Conservation (phyloP, 2,329 filamentous ascomycete species). For the Sporothrix globosa region DNA sequence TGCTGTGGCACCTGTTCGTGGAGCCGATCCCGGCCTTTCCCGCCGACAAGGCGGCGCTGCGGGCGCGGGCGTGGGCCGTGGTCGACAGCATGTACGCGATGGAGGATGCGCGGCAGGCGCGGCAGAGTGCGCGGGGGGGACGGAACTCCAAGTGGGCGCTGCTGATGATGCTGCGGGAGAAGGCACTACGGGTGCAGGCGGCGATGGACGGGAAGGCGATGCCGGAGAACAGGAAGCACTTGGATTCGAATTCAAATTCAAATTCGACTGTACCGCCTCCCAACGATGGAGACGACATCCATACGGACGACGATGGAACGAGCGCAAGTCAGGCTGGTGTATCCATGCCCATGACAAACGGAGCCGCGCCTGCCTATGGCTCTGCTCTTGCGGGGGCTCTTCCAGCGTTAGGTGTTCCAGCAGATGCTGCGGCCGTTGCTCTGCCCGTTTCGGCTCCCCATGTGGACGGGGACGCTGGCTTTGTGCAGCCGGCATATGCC, state of each 20-base stretch:
- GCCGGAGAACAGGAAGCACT: too few relatives aligned
- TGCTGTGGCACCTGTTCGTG: constrained; percentile 51
- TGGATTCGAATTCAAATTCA: too few relatives aligned
- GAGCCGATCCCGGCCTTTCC: constrained; percentile 44
- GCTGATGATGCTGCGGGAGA: constrained; percentile 41
- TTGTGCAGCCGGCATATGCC: neutral
- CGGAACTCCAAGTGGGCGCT: constrained; percentile 42
- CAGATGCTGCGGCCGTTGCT: neutral
- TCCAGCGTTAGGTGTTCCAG: too few relatives aligned
- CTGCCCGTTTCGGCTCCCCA: neutral
- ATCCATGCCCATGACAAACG: too few relatives aligned
- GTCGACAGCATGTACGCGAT: constrained; percentile 37
- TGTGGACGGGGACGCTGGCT: neutral
- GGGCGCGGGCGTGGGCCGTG: constrained; percentile 43
- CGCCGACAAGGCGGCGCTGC: constrained; percentile 35
- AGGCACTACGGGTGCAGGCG: constrained; percentile 39
- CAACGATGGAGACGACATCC: neutral
- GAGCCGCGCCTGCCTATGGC: too few relatives aligned
- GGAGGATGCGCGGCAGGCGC: constrained; percentile 31
- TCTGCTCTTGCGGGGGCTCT: neutral
- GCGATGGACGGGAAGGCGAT: constrained; percentile 19
- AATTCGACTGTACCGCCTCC: too few relatives aligned
- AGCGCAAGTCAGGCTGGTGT: too few relatives aligned
- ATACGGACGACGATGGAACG: neutral
- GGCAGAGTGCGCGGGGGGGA: constrained; percentile 27